Evolutionary conservation across 2,329 filamentous ascomycete genomes (phyloP).

Genomic region (Hypoxylon sp.): DNA sequence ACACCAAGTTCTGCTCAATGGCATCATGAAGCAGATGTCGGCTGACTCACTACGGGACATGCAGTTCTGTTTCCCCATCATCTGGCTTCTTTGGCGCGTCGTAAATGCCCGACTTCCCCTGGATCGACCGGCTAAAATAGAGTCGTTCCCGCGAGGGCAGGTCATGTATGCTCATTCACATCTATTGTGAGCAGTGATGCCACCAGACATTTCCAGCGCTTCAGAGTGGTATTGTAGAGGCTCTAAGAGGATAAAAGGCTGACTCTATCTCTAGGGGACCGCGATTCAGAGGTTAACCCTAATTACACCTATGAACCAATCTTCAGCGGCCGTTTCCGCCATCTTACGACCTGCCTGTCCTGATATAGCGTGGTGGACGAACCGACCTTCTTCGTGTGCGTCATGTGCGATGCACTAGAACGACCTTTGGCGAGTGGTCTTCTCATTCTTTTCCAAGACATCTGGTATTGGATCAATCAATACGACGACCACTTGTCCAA

Average conservation of each 20-base stretch:
- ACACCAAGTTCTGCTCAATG: neutral
- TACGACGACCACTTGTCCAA: neutral
- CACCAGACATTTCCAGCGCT: neutral
- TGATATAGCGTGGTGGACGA: neutral
- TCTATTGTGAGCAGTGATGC: conserved; percentile 6
- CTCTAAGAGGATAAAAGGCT: neutral
- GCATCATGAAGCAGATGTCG: neutral
- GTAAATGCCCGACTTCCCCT: too few species aligned
- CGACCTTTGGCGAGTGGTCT: neutral
- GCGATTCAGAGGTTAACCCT: neutral
- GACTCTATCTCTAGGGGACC: conserved; percentile 2
- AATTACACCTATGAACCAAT: neutral
- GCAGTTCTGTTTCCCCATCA: neutral
- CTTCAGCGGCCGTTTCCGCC: conserved; percentile 9
- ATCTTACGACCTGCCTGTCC: conserved; percentile 9
- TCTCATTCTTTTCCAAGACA: neutral
- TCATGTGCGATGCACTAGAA: conserved; percentile 26
- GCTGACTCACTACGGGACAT: neutral
- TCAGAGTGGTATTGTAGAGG: neutral
- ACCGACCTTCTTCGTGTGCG: conserved; percentile 14
- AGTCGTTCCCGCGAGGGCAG: neutral
- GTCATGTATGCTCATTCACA: neutral
- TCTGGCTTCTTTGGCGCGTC: neutral
- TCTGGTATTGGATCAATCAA: conserved; percentile 1
- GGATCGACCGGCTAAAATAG: too few species aligned